A percentile compares a stretch with the other conserved stretches of the same genome.
These are phyloP conservation scores for Pholiota adiposa DNA, from an alignment of 1,284 basidiomycete genomes.

Conservation along the genomic window DNA sequence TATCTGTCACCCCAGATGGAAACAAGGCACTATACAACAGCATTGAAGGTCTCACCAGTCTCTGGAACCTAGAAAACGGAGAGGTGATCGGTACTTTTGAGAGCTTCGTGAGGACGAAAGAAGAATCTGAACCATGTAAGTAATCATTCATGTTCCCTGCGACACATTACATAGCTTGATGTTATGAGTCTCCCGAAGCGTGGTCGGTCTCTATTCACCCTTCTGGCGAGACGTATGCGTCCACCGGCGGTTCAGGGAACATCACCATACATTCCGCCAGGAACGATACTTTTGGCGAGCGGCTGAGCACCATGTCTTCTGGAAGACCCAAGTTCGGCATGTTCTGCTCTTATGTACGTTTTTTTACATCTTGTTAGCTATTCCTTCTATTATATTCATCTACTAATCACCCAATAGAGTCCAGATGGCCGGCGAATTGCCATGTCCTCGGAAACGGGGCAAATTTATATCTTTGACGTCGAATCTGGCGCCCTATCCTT, in stretches of 20 bases:
- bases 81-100: slow-evolving; percentile 66
- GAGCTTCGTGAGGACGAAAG: slow-evolving; percentile 64
- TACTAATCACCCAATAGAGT: slow-evolving; percentile 54
- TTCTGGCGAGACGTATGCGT: slow-evolving; percentile 71
- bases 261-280: slow-evolving; percentile 69
- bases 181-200: slow-evolving; percentile 45
- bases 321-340: slow-evolving; percentile 85
- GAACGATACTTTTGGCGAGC: slow-evolving; percentile 63
- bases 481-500: slow-evolving; percentile 64
- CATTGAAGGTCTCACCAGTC: slow-evolving; percentile 76
- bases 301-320: slow-evolving; percentile 58
- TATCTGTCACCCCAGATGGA: slow-evolving; percentile 71
- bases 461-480: slow-evolving; percentile 81
- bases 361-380: slow-evolving; percentile 1
- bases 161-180: slow-evolving; percentile 18
- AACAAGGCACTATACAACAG: slow-evolving; percentile 73
- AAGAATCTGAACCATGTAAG: slow-evolving; percentile 72
- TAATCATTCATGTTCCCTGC: slow-evolving; percentile 21
- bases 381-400: slow-evolving; percentile 8
- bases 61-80: slow-evolving; percentile 72
- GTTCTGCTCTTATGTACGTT: slow-evolving; percentile 73
- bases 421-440: slow-evolving; percentile 83
- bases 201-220: slow-evolving; percentile 86
- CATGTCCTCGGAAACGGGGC: slow-evolving; percentile 79
- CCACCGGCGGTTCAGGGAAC: slow-evolving; percentile 77